These are phyloP conservation scores for Lachancea kluyveri DNA, from an alignment of 805 yeast species.

Conservation along the genomic window DNA sequence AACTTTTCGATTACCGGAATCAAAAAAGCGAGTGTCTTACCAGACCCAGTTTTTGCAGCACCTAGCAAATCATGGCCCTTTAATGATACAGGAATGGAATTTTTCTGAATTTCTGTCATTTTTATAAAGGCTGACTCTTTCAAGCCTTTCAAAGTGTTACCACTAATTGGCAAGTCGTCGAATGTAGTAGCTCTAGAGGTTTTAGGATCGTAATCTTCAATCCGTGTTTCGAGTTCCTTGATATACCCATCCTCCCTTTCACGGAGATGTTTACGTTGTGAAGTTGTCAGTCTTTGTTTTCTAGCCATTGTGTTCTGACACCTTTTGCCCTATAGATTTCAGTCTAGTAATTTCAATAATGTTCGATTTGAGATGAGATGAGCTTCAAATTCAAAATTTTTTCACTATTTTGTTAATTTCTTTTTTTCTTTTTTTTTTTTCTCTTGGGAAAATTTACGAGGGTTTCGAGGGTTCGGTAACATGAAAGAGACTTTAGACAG, in stretches of 20 bases:
- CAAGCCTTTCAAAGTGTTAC: constrained; percentile 61
- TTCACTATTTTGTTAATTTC: constrained; percentile 1
- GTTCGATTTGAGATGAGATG: constrained; percentile 19
- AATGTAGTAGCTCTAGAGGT: constrained; percentile 43
- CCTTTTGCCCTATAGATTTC: background rate
- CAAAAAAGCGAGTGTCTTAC: constrained; percentile 82
- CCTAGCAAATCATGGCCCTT: constrained; percentile 78
- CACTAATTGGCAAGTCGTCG: constrained; percentile 70
- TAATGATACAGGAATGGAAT: constrained; percentile 68
- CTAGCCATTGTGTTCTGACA: constrained; percentile 30
- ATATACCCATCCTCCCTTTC: constrained; percentile 32
- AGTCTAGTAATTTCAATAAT: constrained; percentile 2
- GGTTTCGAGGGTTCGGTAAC: background rate
- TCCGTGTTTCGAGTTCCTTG: constrained; percentile 41
- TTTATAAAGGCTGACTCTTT: constrained; percentile 70
- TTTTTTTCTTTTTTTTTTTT: constrained; percentile 1
- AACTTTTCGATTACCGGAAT: constrained; percentile 74
- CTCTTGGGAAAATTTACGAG: constrained; percentile 1
- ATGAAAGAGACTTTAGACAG: too few species aligned
- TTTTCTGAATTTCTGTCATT: constrained; percentile 81
- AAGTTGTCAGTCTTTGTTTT: constrained; percentile 28
- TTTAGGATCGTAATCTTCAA: constrained; percentile 48
- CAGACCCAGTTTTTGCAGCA: constrained; percentile 82
- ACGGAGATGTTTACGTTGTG: constrained; percentile 35
- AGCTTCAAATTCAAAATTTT: constrained; percentile 7